Conservation (phyloP, 2,329 filamentous ascomycete species). For the Aspergillus fischeri region DNA sequence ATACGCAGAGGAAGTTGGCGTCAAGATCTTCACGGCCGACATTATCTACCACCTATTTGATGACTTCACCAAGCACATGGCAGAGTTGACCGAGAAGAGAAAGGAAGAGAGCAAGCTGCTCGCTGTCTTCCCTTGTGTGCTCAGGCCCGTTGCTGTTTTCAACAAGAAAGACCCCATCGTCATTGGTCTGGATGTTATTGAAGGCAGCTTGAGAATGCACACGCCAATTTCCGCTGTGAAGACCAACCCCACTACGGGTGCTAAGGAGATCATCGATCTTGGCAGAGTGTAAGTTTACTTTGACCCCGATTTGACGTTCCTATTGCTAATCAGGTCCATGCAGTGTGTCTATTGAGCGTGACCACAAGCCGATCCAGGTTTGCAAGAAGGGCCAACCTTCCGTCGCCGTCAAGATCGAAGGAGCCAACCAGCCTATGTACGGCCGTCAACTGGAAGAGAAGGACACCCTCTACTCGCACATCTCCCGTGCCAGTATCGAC, state of each 20-base stretch:
- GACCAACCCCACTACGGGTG: conserved; percentile 70
- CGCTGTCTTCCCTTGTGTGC: conserved; percentile 94
- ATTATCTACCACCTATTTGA: conserved; percentile 99
- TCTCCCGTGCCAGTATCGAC: conserved; percentile 86
- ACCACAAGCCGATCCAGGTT: conserved; percentile 88
- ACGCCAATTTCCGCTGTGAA: conserved; percentile 88
- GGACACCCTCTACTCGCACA: conserved; percentile 80
- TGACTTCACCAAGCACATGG: conserved; percentile 93
- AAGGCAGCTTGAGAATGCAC: conserved; percentile 78
- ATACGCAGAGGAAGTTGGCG: conserved; percentile 88
- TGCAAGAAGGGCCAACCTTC: conserved; percentile 98
- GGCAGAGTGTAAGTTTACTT: conserved; percentile 79
- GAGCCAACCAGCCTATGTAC: conserved; percentile 85
- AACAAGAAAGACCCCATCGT: conserved; percentile 98
- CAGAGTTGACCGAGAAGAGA: conserved; percentile 77
- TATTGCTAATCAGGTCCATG: conserved; percentile 17
- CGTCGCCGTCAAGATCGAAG: conserved; percentile 96
- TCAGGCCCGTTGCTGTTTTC: conserved; percentile 87
- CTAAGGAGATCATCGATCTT: conserved; percentile 77
- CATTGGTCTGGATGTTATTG: conserved; percentile 89
- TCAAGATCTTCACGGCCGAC: conserved; percentile 97
- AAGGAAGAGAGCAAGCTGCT: conserved; percentile 95
- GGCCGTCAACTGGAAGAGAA: conserved; percentile 92
- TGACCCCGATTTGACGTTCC: neutral
- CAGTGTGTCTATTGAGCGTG: conserved; percentile 93